Conservation (phyloP, 768 basidiomycete genomes). For the Naganishia vaughanmartiniae region DNA sequence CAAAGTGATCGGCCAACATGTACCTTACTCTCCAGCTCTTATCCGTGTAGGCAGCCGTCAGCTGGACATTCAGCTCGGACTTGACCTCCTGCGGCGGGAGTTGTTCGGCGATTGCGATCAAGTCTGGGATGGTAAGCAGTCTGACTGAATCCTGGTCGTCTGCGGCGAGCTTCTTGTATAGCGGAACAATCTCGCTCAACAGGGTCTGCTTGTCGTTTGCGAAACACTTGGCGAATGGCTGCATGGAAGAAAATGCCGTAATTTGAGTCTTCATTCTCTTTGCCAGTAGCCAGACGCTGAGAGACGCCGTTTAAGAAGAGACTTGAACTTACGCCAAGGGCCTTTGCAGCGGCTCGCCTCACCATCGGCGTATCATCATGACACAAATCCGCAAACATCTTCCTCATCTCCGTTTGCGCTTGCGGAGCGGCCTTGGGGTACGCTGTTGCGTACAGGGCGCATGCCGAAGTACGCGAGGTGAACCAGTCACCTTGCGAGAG, state of each 20-base stretch:
- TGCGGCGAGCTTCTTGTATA: slow-evolving; percentile 87
- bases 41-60: slow-evolving; percentile 82
- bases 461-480: slow-evolving; percentile 92
- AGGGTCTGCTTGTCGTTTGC: slow-evolving; percentile 68
- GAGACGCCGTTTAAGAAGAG: not conserved
- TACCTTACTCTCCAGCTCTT: slow-evolving; percentile 99
- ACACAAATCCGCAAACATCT: slow-evolving; percentile 74
- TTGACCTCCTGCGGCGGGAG: slow-evolving; percentile 76
- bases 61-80: slow-evolving; percentile 82
- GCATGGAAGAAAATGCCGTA: not conserved
- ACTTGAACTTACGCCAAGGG: slow-evolving; percentile 78
- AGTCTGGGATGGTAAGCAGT: slow-evolving; percentile 87
- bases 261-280: not conserved
- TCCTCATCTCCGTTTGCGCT: slow-evolving; percentile 75
- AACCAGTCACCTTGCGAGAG: slow-evolving; percentile 96
- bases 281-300: not conserved
- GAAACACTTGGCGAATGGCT: slow-evolving; percentile 78
- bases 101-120: slow-evolving; percentile 85
- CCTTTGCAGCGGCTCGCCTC: slow-evolving; percentile 89
- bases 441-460: slow-evolving; percentile 85
- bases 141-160: slow-evolving; percentile 99
- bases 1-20: slow-evolving; percentile 97
- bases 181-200: slow-evolving; percentile 78
- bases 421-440: slow-evolving; percentile 58
- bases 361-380: slow-evolving; percentile 99